Evolutionary conservation across 192 early-diverging fungal species (phyloP).

Genomic region (Gorgonomyces haynaldii): DNA sequence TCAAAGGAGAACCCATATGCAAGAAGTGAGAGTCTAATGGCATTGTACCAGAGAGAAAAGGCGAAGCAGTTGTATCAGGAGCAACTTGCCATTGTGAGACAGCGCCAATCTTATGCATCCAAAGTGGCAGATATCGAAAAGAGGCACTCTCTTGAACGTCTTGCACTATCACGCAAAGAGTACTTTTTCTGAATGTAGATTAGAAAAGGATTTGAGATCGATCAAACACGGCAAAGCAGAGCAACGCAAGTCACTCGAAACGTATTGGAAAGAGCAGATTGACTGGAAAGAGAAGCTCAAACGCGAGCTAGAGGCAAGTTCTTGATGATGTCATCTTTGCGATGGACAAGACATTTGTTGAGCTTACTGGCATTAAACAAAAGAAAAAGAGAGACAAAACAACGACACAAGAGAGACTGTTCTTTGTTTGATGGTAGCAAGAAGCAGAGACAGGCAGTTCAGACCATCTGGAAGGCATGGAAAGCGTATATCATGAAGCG

Average conservation of each 20-base stretch:
- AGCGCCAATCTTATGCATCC: constrained; percentile 23
- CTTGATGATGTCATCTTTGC: background rate
- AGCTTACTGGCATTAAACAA: too few relatives aligned
- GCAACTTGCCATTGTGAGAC: constrained; percentile 32
- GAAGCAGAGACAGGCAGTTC: background rate
- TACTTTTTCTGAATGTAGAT: constrained; percentile 13
- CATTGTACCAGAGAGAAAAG: constrained; percentile 37
- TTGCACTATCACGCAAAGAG: constrained; percentile 29
- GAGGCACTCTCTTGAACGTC: constrained; percentile 13
- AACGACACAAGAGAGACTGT: too few relatives aligned
- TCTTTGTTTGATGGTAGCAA: too few relatives aligned
- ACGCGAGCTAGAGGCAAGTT: background rate
- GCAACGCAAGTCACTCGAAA: constrained; percentile 15
- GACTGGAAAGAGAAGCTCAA: constrained; percentile 8
- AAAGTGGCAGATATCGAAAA: constrained; percentile 30
- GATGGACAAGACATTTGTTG: too few relatives aligned
- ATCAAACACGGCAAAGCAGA: constrained; percentile 19
- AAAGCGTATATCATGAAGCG: background rate
- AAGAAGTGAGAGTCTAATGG: constrained; percentile 32
- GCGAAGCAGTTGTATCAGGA: constrained; percentile 39
- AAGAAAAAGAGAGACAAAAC: too few relatives aligned
- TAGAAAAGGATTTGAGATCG: constrained; percentile 22
- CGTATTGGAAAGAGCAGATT: constrained; percentile 22
- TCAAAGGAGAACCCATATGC: constrained; percentile 27
- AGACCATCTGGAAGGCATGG: background rate